Percentiles rank a stretch among this genome's conserved stretches.
Evolutionary conservation across 495 filamentous ascomycete species (phyloP).

Genomic region (Chaetomidium leptoderma): DNA sequence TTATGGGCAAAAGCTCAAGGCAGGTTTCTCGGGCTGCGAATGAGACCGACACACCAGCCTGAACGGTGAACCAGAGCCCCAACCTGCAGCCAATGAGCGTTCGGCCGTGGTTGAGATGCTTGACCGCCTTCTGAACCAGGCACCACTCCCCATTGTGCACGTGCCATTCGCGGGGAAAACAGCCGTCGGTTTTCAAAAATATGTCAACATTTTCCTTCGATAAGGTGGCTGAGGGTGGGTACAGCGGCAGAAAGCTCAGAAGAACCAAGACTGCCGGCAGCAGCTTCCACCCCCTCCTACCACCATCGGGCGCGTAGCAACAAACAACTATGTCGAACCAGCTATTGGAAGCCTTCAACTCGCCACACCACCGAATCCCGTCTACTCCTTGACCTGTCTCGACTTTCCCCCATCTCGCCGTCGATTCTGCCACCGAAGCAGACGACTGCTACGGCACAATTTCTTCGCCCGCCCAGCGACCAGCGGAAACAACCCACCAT

Average conservation of each 20-base stretch:
- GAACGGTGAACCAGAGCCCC: too few species aligned
- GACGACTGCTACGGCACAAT: background rate
- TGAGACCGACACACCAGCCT: too few species aligned
- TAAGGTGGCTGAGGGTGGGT: conserved; percentile 10
- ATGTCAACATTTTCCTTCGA: conserved; percentile 7
- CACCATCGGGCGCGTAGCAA: background rate
- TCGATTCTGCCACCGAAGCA: background rate
- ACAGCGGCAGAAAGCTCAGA: conserved; percentile 18
- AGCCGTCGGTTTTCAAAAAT: conserved; percentile 7
- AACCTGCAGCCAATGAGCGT: too few species aligned
- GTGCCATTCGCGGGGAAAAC: conserved; percentile 16
- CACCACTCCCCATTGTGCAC: conserved; percentile 9
- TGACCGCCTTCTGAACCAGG: conserved; percentile 18
- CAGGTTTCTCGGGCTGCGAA: too few species aligned
- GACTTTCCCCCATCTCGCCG: background rate
- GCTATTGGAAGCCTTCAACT: background rate
- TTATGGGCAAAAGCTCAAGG: too few species aligned
- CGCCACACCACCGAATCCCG: background rate
- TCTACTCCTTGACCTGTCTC: conserved; percentile 1
- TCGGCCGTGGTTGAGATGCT: background rate
- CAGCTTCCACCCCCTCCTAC: background rate
- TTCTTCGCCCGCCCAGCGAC: background rate
- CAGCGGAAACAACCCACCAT: conserved; percentile 10
- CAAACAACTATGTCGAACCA: conserved; percentile 11
- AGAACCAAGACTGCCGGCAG: conserved; percentile 1